These are phyloP conservation scores for Wickerhamomyces bovis DNA, from an alignment of 805 yeast species.

Conservation along the genomic window DNA sequence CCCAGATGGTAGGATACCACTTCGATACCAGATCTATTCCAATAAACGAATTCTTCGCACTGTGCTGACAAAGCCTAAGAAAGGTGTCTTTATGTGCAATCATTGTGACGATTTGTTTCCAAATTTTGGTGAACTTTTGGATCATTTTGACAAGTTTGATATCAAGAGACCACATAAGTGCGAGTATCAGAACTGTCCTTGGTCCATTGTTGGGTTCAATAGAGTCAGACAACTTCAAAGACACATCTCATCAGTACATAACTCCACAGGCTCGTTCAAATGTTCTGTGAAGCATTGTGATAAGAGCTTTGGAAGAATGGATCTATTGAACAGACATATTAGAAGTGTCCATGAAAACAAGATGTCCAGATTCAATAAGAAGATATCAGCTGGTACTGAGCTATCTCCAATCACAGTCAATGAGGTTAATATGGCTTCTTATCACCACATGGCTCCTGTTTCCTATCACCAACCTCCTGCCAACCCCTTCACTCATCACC, in stretches of 20 bases:
- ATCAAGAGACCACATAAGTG: slow-evolving; percentile 31
- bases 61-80: slow-evolving; percentile 26
- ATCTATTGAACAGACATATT: slow-evolving; percentile 30
- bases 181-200: slow-evolving; percentile 30
- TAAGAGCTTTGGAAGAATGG: slow-evolving; percentile 48
- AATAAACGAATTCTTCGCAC: slow-evolving; percentile 25
- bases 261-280: slow-evolving; percentile 36
- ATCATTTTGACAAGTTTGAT: slow-evolving; percentile 30
- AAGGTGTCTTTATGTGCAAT: slow-evolving; percentile 32
- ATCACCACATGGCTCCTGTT: neutral
- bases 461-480: no score
- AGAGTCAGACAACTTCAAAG: slow-evolving; percentile 31
- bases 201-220: slow-evolving; percentile 36
- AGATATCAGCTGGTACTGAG: slow-evolving; percentile 11
- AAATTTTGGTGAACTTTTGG: slow-evolving; percentile 27
- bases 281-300: slow-evolving; percentile 78
- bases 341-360: slow-evolving; percentile 33
- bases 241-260: slow-evolving; percentile 24
- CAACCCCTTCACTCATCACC: neutral
- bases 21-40: slow-evolving; percentile 26
- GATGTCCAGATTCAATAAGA: slow-evolving; percentile 34
- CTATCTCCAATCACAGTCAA: no score
- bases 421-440: neutral
- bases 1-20: slow-evolving; percentile 20
- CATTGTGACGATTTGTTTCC: slow-evolving; percentile 31